Conservation (phyloP, 1,284 basidiomycete genomes). For the Singerocomus rubriflavus region DNA sequence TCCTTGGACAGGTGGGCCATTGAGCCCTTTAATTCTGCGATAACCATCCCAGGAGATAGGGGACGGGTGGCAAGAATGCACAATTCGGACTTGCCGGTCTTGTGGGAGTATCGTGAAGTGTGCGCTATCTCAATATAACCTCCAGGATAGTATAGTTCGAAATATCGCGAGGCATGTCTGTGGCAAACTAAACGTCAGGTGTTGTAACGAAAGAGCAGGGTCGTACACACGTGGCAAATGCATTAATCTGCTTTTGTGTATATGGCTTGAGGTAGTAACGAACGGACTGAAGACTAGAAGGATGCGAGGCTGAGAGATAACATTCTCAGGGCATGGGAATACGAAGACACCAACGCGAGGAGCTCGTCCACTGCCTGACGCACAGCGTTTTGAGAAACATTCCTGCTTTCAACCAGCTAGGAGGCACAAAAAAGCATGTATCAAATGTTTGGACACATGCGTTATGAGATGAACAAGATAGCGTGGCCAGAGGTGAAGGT, state of each 20-base stretch:
- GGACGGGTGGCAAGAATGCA: conserved; percentile 83
- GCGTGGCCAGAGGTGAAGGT: conserved; percentile 26
- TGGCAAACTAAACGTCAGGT: conserved; percentile 28
- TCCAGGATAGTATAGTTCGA: conserved; percentile 78
- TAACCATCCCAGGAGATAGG: conserved; percentile 67
- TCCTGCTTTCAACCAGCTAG: conserved; percentile 59
- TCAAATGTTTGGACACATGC: conserved; percentile 12
- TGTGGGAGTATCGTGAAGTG: conserved; percentile 79
- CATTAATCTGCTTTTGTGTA: conserved; percentile 78
- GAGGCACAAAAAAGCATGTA: conserved; percentile 8
- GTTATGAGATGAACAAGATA: conserved; percentile 27
- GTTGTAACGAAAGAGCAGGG: conserved; percentile 28
- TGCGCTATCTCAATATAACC: conserved; percentile 84
- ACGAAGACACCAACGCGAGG: conserved; percentile 53
- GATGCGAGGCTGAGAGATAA: conserved; percentile 20
- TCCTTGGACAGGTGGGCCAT: conserved; percentile 82
- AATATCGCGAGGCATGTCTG: conserved; percentile 83
- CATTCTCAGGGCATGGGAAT: conserved; percentile 1
- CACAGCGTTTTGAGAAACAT: conserved; percentile 50
- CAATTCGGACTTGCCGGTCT: conserved; percentile 86
- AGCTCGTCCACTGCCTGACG: conserved; percentile 71
- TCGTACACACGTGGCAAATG: conserved; percentile 76
- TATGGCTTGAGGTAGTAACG: conserved; percentile 71
- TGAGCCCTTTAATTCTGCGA: conserved; percentile 81
- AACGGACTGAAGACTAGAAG: conserved; percentile 60